Evolutionary conservation across 225 moss, liverwort and hornwort species (phyloP).

Genomic region (Bryoerythrophyllum caledonicum): DNA sequence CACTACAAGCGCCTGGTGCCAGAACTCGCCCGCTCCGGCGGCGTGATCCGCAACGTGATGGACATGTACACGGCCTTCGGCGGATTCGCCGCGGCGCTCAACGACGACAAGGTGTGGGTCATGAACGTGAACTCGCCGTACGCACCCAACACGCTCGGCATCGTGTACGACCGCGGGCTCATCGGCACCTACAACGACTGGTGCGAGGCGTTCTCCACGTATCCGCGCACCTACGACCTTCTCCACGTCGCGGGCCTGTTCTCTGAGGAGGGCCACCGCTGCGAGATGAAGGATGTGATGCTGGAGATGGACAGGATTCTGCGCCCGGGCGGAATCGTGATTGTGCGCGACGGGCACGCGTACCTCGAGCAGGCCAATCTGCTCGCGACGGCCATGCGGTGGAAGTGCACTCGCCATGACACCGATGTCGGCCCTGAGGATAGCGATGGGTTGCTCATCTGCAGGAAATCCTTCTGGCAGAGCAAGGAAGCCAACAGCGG

Average conservation of each 20-base stretch:
- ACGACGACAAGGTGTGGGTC: slow-evolving; percentile 76
- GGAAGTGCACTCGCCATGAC: slow-evolving; percentile 64
- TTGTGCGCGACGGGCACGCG: slow-evolving; percentile 60
- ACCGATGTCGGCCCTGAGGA: slow-evolving; percentile 63
- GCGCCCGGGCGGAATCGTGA: slow-evolving; percentile 56
- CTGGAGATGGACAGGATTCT: slow-evolving; percentile 82
- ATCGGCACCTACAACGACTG: slow-evolving; percentile 82
- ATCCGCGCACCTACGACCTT: slow-evolving; percentile 45
- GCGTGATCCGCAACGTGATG: slow-evolving; percentile 74
- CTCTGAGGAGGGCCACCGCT: slow-evolving; percentile 45
- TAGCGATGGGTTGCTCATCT: slow-evolving; percentile 57
- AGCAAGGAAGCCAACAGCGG: slow-evolving; percentile 17
- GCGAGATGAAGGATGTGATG: slow-evolving; percentile 74
- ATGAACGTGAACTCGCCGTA: slow-evolving; percentile 91
- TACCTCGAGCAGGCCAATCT: slow-evolving; percentile 58
- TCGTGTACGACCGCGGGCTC: slow-evolving; percentile 72
- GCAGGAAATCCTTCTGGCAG: slow-evolving; percentile 68
- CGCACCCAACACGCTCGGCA: slow-evolving; percentile 68
- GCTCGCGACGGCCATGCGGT: slow-evolving; percentile 62
- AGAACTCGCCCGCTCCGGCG: slow-evolving; percentile 51
- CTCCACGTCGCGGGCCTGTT: slow-evolving; percentile 40
- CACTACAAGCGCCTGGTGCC: slow-evolving; percentile 71
- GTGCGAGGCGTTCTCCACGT: slow-evolving; percentile 56
- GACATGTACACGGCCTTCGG: slow-evolving; percentile 72
- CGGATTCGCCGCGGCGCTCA: slow-evolving; percentile 76